Conservation (phyloP, 2,329 filamentous ascomycete genomes). For the Fusarium aywerte region DNA sequence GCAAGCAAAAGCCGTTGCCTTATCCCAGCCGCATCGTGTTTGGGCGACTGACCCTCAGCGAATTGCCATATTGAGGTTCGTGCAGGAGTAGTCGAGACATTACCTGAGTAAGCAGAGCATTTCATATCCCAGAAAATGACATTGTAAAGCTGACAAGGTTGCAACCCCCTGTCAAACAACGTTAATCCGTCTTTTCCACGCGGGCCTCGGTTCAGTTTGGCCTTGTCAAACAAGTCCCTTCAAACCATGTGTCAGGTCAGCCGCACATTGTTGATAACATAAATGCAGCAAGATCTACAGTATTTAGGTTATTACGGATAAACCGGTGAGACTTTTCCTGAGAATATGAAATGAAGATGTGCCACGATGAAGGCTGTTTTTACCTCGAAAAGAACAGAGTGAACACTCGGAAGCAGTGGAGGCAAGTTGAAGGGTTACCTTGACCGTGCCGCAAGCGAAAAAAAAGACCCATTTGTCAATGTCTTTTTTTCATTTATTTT, state of each 20-base stretch:
- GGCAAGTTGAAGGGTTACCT: slow-evolving; percentile 15
- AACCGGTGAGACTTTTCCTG: background rate
- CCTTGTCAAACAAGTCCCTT: background rate
- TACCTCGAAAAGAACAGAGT: background rate
- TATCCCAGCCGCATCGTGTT: background rate
- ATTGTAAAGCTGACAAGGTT: slow-evolving; percentile 30
- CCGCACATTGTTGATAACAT: background rate
- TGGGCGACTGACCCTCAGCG: background rate
- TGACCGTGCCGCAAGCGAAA: slow-evolving; percentile 29
- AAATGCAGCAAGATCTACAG: background rate
- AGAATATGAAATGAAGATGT: background rate
- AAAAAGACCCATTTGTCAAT: slow-evolving; percentile 3
- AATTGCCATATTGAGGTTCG: slow-evolving; percentile 7
- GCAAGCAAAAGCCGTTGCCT: background rate
- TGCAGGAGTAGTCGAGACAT: slow-evolving; percentile 7
- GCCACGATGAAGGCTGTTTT: background rate
- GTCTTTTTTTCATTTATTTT: background rate
- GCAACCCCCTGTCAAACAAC: slow-evolving; percentile 17
- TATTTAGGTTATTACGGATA: background rate
- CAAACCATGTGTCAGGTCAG: slow-evolving; percentile 19
- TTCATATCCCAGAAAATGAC: background rate
- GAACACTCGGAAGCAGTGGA: slow-evolving; percentile 3
- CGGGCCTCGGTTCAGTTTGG: slow-evolving; percentile 16
- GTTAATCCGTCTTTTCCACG: slow-evolving; percentile 14
- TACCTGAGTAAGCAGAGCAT: slow-evolving; percentile 24